phyloP scores from a whole-genome alignment of 129 eudicot species.

The sunflower (Helianthus annuus) region HanXRQr2.0-SUNRISE NC_035449.2:20173037-20173536 shows the following conservation, averaged over 20 bases:
- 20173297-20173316: not conserved
- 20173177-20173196: not conserved
- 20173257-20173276: not conserved
- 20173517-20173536: not conserved
- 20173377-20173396: not conserved
- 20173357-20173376: not conserved
- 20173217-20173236: not conserved
- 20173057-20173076: not conserved
- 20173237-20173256: no score
- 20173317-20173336: not conserved
- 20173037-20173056: no score
- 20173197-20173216: not conserved
- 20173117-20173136: not conserved
- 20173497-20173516: constrained; percentile 27
- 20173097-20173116: not conserved
- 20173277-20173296: not conserved
- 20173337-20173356: constrained; percentile 2
- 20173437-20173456: not conserved
- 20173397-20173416: not conserved
- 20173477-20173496: constrained; percentile 3
- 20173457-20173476: not conserved
- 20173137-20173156: not conserved
- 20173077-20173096: not conserved
- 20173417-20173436: not conserved
- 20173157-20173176: not conserved